A percentile compares a stretch with the other conserved stretches of the same genome.
phyloP scores from a whole-genome alignment of 2,329 filamentous ascomycete genomes.

The Penicillium sp. region DNA sequence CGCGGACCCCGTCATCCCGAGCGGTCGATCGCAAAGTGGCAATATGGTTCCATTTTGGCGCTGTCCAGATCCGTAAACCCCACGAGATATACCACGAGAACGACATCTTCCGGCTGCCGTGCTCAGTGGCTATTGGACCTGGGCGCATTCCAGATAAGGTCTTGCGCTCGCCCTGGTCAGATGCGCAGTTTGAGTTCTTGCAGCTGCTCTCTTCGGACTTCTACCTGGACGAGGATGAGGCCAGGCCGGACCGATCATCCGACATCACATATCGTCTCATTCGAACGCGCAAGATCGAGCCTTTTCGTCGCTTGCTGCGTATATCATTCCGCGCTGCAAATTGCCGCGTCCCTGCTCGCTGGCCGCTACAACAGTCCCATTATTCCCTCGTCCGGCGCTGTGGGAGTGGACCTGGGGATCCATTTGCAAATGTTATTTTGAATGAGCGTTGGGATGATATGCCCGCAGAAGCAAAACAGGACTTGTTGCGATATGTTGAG shows the following conservation, averaged over 20 bases:
- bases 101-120: slow-evolving; percentile 38
- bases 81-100: slow-evolving; percentile 28
- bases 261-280: slow-evolving; percentile 35
- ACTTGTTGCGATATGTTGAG: slow-evolving; percentile 22
- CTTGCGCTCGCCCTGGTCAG: slow-evolving; percentile 39
- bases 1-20: neutral
- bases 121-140: slow-evolving; percentile 24
- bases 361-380: slow-evolving; percentile 35
- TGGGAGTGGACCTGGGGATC: slow-evolving; percentile 30
- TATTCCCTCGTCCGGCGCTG: slow-evolving; percentile 32
- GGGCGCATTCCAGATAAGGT: slow-evolving; percentile 41
- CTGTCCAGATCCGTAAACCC: slow-evolving; percentile 33
- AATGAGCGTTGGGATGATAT: slow-evolving; percentile 34
- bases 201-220: slow-evolving; percentile 36
- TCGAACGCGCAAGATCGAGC: slow-evolving; percentile 31
- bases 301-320: slow-evolving; percentile 32
- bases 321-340: slow-evolving; percentile 31
- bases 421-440: slow-evolving; percentile 34
- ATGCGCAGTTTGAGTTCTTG: slow-evolving; percentile 39
- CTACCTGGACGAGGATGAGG: slow-evolving; percentile 38
- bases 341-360: slow-evolving; percentile 32
- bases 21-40: slow-evolving; percentile 28
- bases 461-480: slow-evolving; percentile 22
- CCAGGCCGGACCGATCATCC: slow-evolving; percentile 26
- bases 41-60: slow-evolving; percentile 40